These are phyloP conservation scores for Oryza officinalis DNA, from an alignment of 176 grass and related monocot species.

Conservation along the genomic window DNA sequence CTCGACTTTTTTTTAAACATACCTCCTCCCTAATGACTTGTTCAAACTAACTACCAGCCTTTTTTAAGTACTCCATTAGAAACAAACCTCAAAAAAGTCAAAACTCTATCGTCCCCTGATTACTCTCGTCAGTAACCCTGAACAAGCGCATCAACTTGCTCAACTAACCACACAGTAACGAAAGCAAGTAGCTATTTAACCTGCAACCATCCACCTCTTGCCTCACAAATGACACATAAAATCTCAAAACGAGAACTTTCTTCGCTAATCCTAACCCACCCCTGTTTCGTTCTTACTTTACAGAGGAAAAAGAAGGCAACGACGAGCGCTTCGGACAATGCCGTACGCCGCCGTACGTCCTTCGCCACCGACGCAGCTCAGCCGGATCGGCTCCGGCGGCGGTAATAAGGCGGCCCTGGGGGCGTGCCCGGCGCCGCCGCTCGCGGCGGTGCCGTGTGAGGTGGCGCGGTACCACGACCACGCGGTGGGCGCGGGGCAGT, in stretches of 20 bases:
- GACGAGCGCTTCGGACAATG: constrained; percentile 14
- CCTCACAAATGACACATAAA: constrained; percentile 18
- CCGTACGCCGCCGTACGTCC: constrained; percentile 29
- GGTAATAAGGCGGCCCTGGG: not conserved
- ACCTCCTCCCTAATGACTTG: too few species aligned
- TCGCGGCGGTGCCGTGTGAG: constrained; percentile 28
- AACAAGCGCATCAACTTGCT: constrained; percentile 46
- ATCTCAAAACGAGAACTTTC: not conserved
- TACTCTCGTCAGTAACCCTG: constrained; percentile 9
- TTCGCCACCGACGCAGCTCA: constrained; percentile 35
- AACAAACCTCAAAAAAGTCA: constrained; percentile 24
- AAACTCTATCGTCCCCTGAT: not conserved
- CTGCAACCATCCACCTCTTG: constrained; percentile 31
- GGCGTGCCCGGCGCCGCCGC: constrained; percentile 33
- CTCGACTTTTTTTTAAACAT: too few species aligned
- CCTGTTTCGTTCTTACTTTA: not conserved
- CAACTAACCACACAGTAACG: constrained; percentile 27
- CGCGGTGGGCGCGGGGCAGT: constrained; percentile 52
- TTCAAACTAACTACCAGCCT: constrained; percentile 26
- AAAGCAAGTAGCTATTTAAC: not conserved
- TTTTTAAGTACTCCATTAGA: constrained; percentile 40
- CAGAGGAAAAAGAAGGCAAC: not conserved
- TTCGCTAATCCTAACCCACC: constrained; percentile 27
- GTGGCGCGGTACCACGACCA: constrained; percentile 75
- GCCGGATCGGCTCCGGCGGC: constrained; percentile 18